Conservation (phyloP, 176 grass and related monocot species). For the Cocos nucifera region DNA sequence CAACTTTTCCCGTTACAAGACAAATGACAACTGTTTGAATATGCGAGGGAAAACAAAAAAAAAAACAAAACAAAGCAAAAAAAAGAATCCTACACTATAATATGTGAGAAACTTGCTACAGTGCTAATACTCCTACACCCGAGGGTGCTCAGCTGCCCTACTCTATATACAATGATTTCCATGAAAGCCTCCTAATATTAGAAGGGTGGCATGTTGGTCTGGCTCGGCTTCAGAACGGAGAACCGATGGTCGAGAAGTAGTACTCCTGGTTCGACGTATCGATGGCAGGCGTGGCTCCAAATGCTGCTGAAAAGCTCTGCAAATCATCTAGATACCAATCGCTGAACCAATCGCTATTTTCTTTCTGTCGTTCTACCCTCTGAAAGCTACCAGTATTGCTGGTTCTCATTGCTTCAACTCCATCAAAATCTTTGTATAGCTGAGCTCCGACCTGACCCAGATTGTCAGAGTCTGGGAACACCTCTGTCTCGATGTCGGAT, state of each 20-base stretch:
- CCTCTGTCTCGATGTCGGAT: background rate
- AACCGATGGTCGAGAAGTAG: background rate
- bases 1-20: too few relatives aligned
- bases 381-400: background rate
- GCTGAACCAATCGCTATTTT: background rate
- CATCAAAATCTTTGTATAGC: too few relatives aligned
- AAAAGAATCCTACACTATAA: too few relatives aligned
- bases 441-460: too few relatives aligned
- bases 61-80: too few relatives aligned
- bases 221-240: background rate
- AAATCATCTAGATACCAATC: slow-evolving; percentile 2
- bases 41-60: too few relatives aligned
- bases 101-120: too few relatives aligned
- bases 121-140: too few relatives aligned
- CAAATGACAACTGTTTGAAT: too few relatives aligned
- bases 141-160: too few relatives aligned
- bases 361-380: background rate
- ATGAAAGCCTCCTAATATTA: background rate
- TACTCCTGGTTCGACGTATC: background rate
- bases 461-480: background rate
- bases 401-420: background rate
- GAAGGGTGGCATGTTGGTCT: background rate
- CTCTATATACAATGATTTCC: too few relatives aligned
- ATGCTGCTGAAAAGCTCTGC: background rate
- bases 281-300: background rate